Evolutionary conservation across 345 rosid genomes (phyloP).

Genomic region (Cardamine resedifolia): DNA sequence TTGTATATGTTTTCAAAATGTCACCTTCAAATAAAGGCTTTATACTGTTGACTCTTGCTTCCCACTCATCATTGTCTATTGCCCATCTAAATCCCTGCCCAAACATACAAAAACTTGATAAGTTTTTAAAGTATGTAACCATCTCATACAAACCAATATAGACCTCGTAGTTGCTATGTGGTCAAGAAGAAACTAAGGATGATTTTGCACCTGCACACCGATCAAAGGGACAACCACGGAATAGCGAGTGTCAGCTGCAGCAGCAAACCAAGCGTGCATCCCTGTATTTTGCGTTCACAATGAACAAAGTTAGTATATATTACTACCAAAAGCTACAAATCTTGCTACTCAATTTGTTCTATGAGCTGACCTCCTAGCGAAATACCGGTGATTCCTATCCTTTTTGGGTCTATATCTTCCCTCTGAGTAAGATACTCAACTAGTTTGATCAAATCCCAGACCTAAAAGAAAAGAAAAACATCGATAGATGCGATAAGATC

Average conservation of each 20-base stretch:
- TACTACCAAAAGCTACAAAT: constrained; percentile 13
- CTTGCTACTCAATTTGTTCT: neutral
- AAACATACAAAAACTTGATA: constrained; percentile 22
- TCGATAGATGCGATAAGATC: neutral
- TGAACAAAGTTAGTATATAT: neutral
- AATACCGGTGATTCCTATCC: constrained; percentile 90
- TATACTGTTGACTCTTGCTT: constrained; percentile 77
- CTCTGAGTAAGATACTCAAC: constrained; percentile 79
- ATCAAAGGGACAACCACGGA: constrained; percentile 72
- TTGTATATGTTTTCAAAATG: neutral
- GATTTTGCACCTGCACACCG: constrained; percentile 71
- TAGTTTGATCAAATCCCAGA: constrained; percentile 87
- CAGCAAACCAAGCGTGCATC: constrained; percentile 98
- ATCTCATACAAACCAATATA: too few relatives aligned
- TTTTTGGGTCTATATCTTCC: constrained; percentile 67
- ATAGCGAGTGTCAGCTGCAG: constrained; percentile 71
- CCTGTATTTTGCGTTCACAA: constrained; percentile 47
- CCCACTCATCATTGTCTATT: constrained; percentile 74
- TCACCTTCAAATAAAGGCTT: constrained; percentile 84
- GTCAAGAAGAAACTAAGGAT: neutral
- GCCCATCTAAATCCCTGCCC: constrained; percentile 89
- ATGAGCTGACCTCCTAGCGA: constrained; percentile 82
- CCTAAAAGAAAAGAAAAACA: constrained; percentile 42
- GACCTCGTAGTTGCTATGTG: neutral
- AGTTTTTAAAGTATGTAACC: too few relatives aligned